Evolutionary conservation across 2,329 filamentous ascomycete genomes (phyloP).

Genomic region (Clarireedia homoeocarpa): DNA sequence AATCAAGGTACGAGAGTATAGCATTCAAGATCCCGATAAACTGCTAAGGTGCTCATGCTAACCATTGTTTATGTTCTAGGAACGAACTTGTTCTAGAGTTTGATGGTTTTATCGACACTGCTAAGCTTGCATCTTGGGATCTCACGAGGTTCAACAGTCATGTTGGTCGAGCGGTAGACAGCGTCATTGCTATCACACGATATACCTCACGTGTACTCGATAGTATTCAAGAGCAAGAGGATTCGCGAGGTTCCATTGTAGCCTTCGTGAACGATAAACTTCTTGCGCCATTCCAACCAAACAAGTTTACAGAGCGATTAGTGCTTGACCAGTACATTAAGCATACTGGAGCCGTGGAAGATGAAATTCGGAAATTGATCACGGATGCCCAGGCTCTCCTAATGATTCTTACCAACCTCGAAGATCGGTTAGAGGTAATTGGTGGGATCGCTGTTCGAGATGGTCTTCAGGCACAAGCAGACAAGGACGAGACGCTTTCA

Average conservation of each 20-base stretch:
- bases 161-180: constrained; percentile 66
- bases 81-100: constrained; percentile 70
- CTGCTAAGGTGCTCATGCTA: too few relatives aligned
- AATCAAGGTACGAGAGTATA: constrained; percentile 35
- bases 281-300: constrained; percentile 53
- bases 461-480: constrained; percentile 47
- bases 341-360: constrained; percentile 62
- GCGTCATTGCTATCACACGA: constrained; percentile 64
- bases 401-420: constrained; percentile 56
- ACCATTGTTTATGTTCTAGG: constrained; percentile 28
- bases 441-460: constrained; percentile 60
- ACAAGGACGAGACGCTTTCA: constrained; percentile 59
- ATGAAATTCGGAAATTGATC: constrained; percentile 61
- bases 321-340: constrained; percentile 68
- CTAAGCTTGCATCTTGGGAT: constrained; percentile 54
- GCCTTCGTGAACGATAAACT: constrained; percentile 38
- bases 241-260: constrained; percentile 29
- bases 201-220: constrained; percentile 55
- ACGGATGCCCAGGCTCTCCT: constrained; percentile 62
- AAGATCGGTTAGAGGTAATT: constrained; percentile 62
- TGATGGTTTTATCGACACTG: constrained; percentile 64
- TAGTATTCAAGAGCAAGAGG: constrained; percentile 25
- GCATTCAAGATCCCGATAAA: too few relatives aligned
- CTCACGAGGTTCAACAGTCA: constrained; percentile 70
- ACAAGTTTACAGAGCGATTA: constrained; percentile 50